These are phyloP conservation scores for Neurospora sp. DNA, from an alignment of 495 filamentous ascomycete genomes.

Conservation along the genomic window DNA sequence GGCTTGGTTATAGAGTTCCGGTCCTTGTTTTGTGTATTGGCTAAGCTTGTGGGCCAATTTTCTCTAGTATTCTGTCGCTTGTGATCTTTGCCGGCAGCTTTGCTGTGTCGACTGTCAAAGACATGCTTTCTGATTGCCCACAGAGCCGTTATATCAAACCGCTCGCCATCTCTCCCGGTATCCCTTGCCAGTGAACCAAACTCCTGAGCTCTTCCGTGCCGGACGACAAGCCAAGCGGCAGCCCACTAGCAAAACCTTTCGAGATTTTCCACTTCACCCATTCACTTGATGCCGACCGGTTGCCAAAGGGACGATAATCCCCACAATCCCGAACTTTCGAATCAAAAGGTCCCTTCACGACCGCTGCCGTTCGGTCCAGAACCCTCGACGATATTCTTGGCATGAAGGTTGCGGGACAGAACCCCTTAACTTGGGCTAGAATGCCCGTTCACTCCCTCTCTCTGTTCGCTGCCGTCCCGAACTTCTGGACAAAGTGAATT, in stretches of 20 bases:
- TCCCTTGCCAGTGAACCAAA: neutral
- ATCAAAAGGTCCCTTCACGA: neutral
- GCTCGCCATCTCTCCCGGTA: neutral
- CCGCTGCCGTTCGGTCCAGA: neutral
- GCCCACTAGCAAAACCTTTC: neutral
- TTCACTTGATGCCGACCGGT: neutral
- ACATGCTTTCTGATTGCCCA: fast-evolving
- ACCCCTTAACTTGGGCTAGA: neutral
- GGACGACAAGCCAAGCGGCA: neutral
- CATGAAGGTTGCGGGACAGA: neutral
- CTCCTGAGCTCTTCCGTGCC: neutral
- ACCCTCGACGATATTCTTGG: neutral
- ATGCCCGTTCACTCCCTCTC: neutral
- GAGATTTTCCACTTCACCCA: neutral
- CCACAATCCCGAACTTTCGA: neutral
- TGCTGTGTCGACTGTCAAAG: no score
- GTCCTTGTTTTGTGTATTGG: no score
- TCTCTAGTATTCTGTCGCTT: no score
- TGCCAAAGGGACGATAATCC: neutral
- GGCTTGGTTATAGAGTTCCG: no score
- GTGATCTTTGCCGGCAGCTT: neutral
- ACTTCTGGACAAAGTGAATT: neutral
- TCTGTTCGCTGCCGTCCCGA: neutral
- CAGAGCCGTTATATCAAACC: neutral
- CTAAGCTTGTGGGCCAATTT: no score